Evolutionary conservation across 371 early-diverging fungal genomes (phyloP), one percentile per base, ranked within the genome.

Genomic region (Mucor plumbeus): DNA sequence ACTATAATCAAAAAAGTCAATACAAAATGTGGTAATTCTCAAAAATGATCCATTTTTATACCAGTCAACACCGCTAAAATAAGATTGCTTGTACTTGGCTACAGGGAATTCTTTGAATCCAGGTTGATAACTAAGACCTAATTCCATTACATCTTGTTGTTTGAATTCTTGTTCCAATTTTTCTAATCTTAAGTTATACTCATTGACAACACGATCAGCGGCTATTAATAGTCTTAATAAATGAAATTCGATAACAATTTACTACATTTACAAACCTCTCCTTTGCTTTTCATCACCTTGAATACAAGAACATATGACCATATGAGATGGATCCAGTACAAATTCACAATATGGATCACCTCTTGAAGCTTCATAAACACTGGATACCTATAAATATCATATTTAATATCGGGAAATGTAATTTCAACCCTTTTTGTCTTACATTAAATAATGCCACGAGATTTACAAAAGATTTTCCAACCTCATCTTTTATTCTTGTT

Each of bases 31-130:
- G 31, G 10, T 33, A 33, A 47, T 9, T 63, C 17, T 33, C 47
- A n/a, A 31, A 19, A 36, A 4, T 50, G 33, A 35, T 63, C 35
- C 19, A 43, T 60, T 21, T 19, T 63, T 65, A 61, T 79, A 85
- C 86, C 86, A 91, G 68, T 91, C 90, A 54, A 86, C 71, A 4
- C 87, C 85, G 60, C 88, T 88, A 63, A 90, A 66, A 71, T 81
- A 88, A 10, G 82, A 71, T 65, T 88, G 84, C 19, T 85, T 80
- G 56, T 79, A 87, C 13, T 82, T 74, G 19, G 80, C 77, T 4
- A 87, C 76, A 41, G 81, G 81, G 63, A 88, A 86, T n/a, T 74
- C 67, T 6, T 80, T 79, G 62, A 91, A 78, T 3, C 84, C 82
- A 21, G 91, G 91, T 59, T 91, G 89, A 38, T 83, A 85, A 5